phyloP scores from a whole-genome alignment of 2,329 filamentous ascomycete genomes.

The Calonectria multiphialidica region DNA sequence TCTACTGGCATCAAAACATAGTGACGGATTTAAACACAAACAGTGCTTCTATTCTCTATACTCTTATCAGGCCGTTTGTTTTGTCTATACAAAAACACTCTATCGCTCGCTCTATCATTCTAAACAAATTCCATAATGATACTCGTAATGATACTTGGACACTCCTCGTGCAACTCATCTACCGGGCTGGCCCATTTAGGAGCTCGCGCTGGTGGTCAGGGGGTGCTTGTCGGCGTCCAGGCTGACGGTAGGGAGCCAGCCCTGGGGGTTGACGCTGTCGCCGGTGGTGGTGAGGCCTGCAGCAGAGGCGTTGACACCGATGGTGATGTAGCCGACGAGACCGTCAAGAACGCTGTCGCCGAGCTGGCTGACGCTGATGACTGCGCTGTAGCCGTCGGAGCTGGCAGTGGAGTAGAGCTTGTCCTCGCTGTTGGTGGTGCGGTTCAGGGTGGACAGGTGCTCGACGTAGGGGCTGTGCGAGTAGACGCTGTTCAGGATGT shows the following conservation, averaged over 20 bases:
- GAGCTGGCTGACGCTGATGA: constrained; percentile 19
- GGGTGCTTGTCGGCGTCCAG: constrained; percentile 13
- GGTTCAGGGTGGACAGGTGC: constrained; percentile 14
- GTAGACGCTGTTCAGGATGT: constrained; percentile 15
- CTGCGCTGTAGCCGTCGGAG: constrained; percentile 13
- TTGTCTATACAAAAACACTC: background rate
- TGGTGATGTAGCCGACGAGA: constrained; percentile 19
- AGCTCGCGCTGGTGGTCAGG: background rate
- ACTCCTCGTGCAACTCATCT: background rate
- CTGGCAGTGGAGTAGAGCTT: constrained; percentile 10
- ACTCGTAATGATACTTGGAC: background rate
- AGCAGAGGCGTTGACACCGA: constrained; percentile 17
- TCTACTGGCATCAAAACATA: background rate
- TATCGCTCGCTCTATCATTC: background rate
- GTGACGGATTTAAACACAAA: background rate
- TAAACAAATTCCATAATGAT: background rate
- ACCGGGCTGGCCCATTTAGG: background rate
- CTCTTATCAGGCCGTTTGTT: background rate
- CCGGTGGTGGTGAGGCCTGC: constrained; percentile 6
- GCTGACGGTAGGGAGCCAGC: constrained; percentile 18
- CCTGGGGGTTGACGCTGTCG: constrained; percentile 13
- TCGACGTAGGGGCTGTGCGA: constrained; percentile 7
- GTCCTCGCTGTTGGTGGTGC: constrained; percentile 20
- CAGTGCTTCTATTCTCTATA: background rate
- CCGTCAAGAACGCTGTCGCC: constrained; percentile 18